A percentile compares a stretch with the other conserved stretches of the same genome.
Evolutionary conservation across 208 protist genomes (phyloP).

Genomic region (Herpetomonas tarakana): DNA sequence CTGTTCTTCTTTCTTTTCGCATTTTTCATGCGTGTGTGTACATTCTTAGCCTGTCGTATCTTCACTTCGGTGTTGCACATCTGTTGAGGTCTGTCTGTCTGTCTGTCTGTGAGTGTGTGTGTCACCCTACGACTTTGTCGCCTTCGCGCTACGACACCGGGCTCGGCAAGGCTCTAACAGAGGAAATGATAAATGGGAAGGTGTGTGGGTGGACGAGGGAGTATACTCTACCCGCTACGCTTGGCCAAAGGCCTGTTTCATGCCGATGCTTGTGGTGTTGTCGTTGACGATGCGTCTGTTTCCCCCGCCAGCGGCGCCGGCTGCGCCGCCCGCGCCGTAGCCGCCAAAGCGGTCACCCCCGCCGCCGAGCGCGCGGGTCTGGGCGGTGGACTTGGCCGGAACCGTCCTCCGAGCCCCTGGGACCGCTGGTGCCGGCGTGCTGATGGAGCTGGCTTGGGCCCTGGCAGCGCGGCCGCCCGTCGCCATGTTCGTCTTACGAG

Average conservation of each 20-base stretch:
- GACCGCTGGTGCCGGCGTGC: constrained; percentile 13
- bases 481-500: constrained; percentile 46
- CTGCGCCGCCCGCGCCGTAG: constrained; percentile 15
- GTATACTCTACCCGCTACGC: constrained; percentile 23
- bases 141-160: too few relatives aligned
- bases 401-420: too few relatives aligned
- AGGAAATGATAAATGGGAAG: constrained; percentile 6
- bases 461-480: constrained; percentile 30
- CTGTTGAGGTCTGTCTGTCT: too few relatives aligned
- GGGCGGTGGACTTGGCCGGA: constrained; percentile 5
- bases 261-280: constrained; percentile 83
- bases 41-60: too few relatives aligned
- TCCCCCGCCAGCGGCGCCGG: constrained; percentile 28
- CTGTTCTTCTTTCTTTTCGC: too few relatives aligned
- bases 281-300: constrained; percentile 67
- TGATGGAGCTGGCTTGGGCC: constrained; percentile 15
- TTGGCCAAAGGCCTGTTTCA: constrained; percentile 79
- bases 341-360: constrained; percentile 27
- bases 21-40: too few relatives aligned
- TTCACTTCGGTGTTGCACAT: too few relatives aligned
- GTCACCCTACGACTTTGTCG: too few relatives aligned
- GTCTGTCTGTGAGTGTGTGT: too few relatives aligned
- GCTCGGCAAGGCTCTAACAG: too few relatives aligned
- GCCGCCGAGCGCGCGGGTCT: constrained; percentile 10
- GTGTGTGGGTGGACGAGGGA: not conserved